phyloP scores from a whole-genome alignment of 2,329 filamentous ascomycete genomes.

The Myriosclerotinia curreyana region DNA sequence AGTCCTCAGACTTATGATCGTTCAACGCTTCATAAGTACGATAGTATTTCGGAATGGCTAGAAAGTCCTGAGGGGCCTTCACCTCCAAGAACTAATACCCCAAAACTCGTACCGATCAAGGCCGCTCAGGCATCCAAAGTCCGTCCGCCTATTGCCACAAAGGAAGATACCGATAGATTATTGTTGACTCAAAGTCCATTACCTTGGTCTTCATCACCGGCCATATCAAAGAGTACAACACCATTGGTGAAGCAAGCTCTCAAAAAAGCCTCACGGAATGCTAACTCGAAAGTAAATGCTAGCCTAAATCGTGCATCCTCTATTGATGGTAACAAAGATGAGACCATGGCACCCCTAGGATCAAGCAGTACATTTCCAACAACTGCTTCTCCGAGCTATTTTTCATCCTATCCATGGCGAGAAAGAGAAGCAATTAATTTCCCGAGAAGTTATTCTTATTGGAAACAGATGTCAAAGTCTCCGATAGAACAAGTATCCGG shows the following conservation, averaged over 20 bases:
- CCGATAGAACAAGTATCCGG: background rate
- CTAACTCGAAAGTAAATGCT: background rate
- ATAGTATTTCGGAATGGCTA: conserved; percentile 12
- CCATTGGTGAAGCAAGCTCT: background rate
- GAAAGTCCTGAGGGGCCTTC: background rate
- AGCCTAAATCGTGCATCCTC: background rate
- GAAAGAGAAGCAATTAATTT: background rate
- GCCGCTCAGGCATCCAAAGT: background rate
- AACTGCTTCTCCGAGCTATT: background rate
- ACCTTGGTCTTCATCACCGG: background rate
- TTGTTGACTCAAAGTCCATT: background rate
- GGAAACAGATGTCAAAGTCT: background rate
- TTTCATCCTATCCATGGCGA: background rate
- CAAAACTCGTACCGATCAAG: background rate
- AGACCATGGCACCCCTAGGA: background rate
- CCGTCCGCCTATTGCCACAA: background rate
- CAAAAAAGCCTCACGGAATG: background rate
- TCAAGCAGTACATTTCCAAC: background rate
- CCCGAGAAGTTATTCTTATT: background rate
- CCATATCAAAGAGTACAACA: background rate
- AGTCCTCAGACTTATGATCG: conserved; percentile 7
- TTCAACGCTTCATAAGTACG: background rate
- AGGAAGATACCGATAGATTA: too few relatives aligned
- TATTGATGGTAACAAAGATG: background rate
- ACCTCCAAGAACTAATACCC: background rate